Conservation (phyloP, 495 filamentous ascomycete species). For the Astrothelium macrocarpum region DNA sequence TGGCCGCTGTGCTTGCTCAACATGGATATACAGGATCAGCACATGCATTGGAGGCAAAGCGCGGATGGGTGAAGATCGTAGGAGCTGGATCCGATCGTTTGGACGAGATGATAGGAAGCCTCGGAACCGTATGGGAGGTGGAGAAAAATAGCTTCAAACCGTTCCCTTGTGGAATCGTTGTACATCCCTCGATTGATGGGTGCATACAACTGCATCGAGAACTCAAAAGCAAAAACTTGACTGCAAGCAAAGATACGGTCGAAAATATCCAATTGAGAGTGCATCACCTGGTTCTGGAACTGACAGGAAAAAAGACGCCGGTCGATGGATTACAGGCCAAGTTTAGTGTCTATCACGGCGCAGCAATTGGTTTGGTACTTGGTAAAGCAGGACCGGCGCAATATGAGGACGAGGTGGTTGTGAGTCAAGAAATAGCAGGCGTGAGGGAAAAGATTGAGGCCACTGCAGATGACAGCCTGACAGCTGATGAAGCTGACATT, state of each 20-base stretch:
- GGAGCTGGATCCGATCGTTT: slow-evolving; percentile 30
- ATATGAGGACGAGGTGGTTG: slow-evolving; percentile 40
- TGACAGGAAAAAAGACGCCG: slow-evolving; percentile 43
- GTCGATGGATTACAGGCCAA: slow-evolving; percentile 44
- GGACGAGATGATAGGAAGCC: slow-evolving; percentile 29
- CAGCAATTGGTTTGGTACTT: slow-evolving; percentile 40
- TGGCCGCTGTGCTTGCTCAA: slow-evolving; percentile 41
- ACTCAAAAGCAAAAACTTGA: slow-evolving; percentile 20
- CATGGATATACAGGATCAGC: slow-evolving; percentile 40
- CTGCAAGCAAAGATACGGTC: slow-evolving; percentile 22
- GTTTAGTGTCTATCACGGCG: slow-evolving; percentile 47
- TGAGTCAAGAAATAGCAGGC: slow-evolving; percentile 28
- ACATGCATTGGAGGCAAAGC: slow-evolving; percentile 42
- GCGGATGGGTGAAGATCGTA: slow-evolving; percentile 47
- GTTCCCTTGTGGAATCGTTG: slow-evolving; percentile 48
- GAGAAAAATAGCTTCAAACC: slow-evolving; percentile 46
- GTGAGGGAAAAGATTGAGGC: slow-evolving; percentile 38
- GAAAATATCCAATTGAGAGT: slow-evolving; percentile 32
- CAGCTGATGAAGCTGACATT: slow-evolving; percentile 37
- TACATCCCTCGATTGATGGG: slow-evolving; percentile 46
- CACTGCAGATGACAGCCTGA: slow-evolving; percentile 31
- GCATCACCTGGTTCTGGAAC: slow-evolving; percentile 44
- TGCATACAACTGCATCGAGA: slow-evolving; percentile 38
- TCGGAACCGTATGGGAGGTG: slow-evolving; percentile 40
- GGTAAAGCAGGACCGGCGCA: slow-evolving; percentile 42